Percentiles rank a stretch among this genome's conserved stretches.
Conservation (phyloP, 2,329 filamentous ascomycete species). For the Ascochyta pisi region DNA sequence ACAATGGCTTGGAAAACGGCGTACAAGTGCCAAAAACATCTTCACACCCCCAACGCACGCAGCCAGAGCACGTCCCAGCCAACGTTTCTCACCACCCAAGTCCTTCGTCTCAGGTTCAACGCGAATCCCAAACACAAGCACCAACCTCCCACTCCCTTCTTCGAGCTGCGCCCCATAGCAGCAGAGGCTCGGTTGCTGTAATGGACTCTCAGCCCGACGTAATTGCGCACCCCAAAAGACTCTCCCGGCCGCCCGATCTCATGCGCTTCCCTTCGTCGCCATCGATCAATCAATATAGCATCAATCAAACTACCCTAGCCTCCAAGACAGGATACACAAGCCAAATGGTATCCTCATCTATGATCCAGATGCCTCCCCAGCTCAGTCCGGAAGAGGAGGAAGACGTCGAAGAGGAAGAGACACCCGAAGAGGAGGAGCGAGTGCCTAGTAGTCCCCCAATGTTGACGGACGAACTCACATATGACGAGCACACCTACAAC, state of each 20-base stretch:
- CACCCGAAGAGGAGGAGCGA: constrained; percentile 33
- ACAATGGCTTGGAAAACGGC: constrained; percentile 27
- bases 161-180: constrained; percentile 30
- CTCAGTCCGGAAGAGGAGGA: constrained; percentile 23
- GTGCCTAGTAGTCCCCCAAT: constrained; percentile 49
- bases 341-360: constrained; percentile 41
- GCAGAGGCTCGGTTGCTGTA: constrained; percentile 50
- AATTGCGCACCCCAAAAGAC: constrained; percentile 32
- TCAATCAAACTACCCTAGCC: constrained; percentile 45
- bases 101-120: constrained; percentile 32
- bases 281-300: constrained; percentile 43
- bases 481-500: constrained; percentile 38
- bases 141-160: constrained; percentile 26
- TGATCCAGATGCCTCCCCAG: constrained; percentile 38
- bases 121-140: constrained; percentile 26
- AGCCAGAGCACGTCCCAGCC: constrained; percentile 28
- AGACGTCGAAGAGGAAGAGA: constrained; percentile 17
- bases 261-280: constrained; percentile 48
- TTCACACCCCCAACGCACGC: constrained; percentile 41
- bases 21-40: constrained; percentile 49
- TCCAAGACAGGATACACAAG: constrained; percentile 40
- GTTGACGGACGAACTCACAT: constrained; percentile 25
- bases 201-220: constrained; percentile 55
- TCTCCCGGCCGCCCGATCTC: constrained; percentile 34
- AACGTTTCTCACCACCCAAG: constrained; percentile 28